Conservation (phyloP, 495 filamentous ascomycete species). For the Penicillium daleae region DNA sequence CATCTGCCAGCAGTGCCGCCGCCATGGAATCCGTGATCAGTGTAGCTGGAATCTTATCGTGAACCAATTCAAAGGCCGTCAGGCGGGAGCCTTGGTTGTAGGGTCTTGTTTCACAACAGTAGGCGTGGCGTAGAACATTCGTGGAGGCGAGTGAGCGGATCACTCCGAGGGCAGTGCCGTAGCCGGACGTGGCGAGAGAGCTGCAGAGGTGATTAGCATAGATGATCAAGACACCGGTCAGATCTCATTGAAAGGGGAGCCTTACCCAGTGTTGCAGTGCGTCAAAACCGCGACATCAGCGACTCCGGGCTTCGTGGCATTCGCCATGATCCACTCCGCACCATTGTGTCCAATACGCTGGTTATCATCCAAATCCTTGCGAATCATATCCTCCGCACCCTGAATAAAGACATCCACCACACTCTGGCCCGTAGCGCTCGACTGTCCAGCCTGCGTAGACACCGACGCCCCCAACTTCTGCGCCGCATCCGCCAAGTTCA, state of each 20-base stretch:
- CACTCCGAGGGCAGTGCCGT: constrained; percentile 93
- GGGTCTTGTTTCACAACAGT: constrained; percentile 94
- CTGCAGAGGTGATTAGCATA: constrained; percentile 40
- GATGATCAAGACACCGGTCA: not conserved
- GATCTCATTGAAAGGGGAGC: not conserved
- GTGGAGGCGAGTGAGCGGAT: constrained; percentile 78
- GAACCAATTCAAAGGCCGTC: constrained; percentile 93
- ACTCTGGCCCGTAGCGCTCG: constrained; percentile 42
- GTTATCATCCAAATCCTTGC: constrained; percentile 86
- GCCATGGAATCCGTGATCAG: constrained; percentile 98
- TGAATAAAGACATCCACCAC: constrained; percentile 70
- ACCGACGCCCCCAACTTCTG: constrained; percentile 70
- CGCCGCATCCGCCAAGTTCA: constrained; percentile 91
- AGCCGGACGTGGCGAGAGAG: constrained; percentile 92
- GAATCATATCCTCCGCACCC: constrained; percentile 83
- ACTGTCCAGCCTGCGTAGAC: constrained; percentile 34
- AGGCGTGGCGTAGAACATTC: constrained; percentile 72
- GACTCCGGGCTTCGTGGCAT: constrained; percentile 39
- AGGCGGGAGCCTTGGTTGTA: constrained; percentile 97
- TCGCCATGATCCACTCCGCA: constrained; percentile 74
- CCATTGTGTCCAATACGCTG: constrained; percentile 80
- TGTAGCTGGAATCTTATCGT: constrained; percentile 90
- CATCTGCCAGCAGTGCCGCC: constrained; percentile 72
- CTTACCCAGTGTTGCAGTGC: constrained; percentile 94
- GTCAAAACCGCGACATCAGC: constrained; percentile 75